Evolutionary conservation across 371 early-diverging fungal genomes (phyloP), one percentile per base, ranked within the genome.

Genomic region (Rhizopus sp.): DNA sequence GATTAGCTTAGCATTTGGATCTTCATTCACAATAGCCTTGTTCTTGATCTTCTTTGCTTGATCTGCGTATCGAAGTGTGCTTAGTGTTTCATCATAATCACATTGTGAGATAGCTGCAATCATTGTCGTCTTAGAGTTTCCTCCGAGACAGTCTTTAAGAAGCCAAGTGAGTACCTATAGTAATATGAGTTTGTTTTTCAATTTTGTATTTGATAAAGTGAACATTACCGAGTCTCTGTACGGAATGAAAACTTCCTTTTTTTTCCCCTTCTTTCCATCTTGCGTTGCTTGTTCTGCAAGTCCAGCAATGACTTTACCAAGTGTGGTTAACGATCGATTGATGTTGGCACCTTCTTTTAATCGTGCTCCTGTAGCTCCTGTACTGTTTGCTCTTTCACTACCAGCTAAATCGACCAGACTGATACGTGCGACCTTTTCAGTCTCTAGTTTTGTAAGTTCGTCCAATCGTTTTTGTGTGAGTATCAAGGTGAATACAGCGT

Each of bases 291-390:
- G 85, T 49, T 94, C 94, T 5, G 95, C 93, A 34, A 99, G 78
- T 31, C 94, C 93, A 9, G 91, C 88, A 58, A 99, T 99, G 15
- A 99, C 99, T 60, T 96, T 98, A 12, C 99, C 98, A 2, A 99
- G 81, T 0, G 96, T 86, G 31, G 94, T 91, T 7, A 99, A 78
- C 3, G 94, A 93, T 66, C 88, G 89, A 82, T 99, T 99, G 69
- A 99, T 99, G 58, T 94, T 92, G 30, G 95, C 94, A n/a, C 99
- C 99, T 80, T 99, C 99, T 69, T 97, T 97, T 16, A 99, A 74
- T 8, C 99, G 85, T n/a, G 81, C 81, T 13, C 99, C 99, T 15
- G 95, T 93, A 3, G 97, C 97, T 41, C 97, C 95, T 0, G 99
- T 99, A 47, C 93, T 88, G 47, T 93, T 88, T 16, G 95, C 93